Percentiles rank a stretch among this genome's conserved stretches.
Evolutionary conservation across 2,329 filamentous ascomycete species (phyloP).

Genomic region (Aspergillus clavatus): DNA sequence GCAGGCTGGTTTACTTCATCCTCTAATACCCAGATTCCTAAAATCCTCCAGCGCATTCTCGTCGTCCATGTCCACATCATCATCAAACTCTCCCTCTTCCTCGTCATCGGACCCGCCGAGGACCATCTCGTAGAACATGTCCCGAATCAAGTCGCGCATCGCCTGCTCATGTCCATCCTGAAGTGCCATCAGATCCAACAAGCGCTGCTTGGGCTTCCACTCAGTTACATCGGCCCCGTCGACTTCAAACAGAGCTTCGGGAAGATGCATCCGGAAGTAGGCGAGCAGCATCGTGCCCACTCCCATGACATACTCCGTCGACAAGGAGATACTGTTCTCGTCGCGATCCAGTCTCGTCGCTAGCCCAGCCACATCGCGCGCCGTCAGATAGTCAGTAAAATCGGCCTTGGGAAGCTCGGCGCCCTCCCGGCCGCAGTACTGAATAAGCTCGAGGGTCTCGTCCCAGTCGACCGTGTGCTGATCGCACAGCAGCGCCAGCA

Average conservation of each 20-base stretch:
- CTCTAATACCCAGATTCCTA: no score
- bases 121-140: conserved; percentile 10
- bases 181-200: conserved; percentile 5
- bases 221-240: conserved; percentile 4
- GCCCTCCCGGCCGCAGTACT: neutral
- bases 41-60: no score
- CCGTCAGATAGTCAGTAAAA: conserved; percentile 6
- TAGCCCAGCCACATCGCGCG: conserved; percentile 3
- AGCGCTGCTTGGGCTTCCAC: conserved; percentile 8
- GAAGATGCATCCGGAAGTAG: conserved; percentile 4
- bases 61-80: conserved; percentile 5
- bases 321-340: conserved; percentile 7
- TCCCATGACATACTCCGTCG: conserved; percentile 11
- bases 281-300: conserved; percentile 10
- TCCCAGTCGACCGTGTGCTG: conserved; percentile 13
- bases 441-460: conserved; percentile 10
- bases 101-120: conserved; percentile 6
- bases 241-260: conserved; percentile 8
- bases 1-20: no score
- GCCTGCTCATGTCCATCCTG: conserved; percentile 9
- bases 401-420: conserved; percentile 5
- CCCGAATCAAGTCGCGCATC: conserved; percentile 4
- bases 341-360: conserved; percentile 9
- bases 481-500: conserved; percentile 11
- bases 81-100: conserved; percentile 3